Evolutionary conservation across 495 filamentous ascomycete species (phyloP), one percentile per base, ranked within the genome.

Genomic region (Jackrogersella minutella): DNA sequence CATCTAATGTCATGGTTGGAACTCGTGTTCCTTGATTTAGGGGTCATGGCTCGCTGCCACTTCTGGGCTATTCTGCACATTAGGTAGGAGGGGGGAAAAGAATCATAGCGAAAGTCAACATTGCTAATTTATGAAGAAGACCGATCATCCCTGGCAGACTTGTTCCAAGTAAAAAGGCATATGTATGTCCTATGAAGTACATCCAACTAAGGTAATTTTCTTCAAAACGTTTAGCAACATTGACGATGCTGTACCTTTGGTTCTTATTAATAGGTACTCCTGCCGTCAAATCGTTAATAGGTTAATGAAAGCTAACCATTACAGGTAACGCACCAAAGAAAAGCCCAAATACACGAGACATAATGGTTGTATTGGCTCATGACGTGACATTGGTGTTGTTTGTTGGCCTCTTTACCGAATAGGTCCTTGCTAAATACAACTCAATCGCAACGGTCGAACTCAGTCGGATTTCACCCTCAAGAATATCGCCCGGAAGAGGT

Each of bases 341-440:
- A 37, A 11, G 34, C 36, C 13, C 3, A 3, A 60, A 34, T 43
- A 64, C 57, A 41, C 34, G 34, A 39, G 16, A 49, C 34, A 24
- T 13, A 41, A 16, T 56, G 9, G 16, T 47, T 13, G n/a, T 56
- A 30, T 52, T 46, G 30, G 14, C 33, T 30, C 21, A 56, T 69
- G 37, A 43, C 56, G 50, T 62, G 43, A 65, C 61, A 46, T 33
- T 40, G 31, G 24, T 24, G 54, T 41, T 60, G 43, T 57, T 54
- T 65, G 61, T 56, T 57, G 33, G 50, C 30, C 43, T 65, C 7
- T 51, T 59, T 59, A 56, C 36, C 55, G 24, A 64, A 39, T 19
- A 24, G 13, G 55, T 51, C 59, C 44, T 46, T 31, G 46, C 43
- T 22, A 39, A 26, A 34, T 22, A 7, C 19, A 24, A 37, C 6